These are phyloP conservation scores for Fraxinus velutina DNA, from an alignment of 305 asterid genomes.

Conservation along the genomic window DNA sequence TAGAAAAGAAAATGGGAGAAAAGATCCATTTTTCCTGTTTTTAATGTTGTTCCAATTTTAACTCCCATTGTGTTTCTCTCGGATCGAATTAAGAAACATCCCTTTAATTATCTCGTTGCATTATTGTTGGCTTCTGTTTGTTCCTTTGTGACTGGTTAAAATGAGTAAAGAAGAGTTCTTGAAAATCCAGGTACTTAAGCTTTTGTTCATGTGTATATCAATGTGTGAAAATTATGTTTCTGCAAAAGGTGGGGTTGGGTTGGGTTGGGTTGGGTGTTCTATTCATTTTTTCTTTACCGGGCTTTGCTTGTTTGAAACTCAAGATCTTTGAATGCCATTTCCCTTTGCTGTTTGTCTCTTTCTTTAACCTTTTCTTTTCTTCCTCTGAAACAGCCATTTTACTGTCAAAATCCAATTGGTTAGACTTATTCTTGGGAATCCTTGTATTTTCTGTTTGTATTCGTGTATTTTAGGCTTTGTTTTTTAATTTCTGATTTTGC, in stretches of 20 bases:
- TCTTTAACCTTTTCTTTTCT: background rate
- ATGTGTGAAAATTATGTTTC: background rate
- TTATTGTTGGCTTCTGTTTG: background rate
- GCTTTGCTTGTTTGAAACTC: constrained; percentile 29
- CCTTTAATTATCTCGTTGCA: background rate
- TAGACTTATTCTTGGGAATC: background rate
- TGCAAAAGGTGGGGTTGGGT: background rate
- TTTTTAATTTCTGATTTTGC: constrained; percentile 5
- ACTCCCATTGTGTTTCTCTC: background rate
- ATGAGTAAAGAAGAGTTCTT: constrained; percentile 27
- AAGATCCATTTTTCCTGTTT: background rate
- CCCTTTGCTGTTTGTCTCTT: background rate
- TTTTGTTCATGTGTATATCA: constrained; percentile 19
- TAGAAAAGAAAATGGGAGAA: background rate
- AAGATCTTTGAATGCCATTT: constrained; percentile 12
- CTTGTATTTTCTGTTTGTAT: constrained; percentile 2
- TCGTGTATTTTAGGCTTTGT: background rate
- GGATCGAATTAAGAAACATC: background rate
- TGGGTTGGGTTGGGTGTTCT: background rate
- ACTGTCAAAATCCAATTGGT: background rate
- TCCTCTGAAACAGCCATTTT: background rate
- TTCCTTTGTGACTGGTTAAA: background rate
- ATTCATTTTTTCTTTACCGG: constrained; percentile 16
- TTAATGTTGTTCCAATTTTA: background rate
- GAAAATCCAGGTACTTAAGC: constrained; percentile 24